phyloP scores from a whole-genome alignment of 148 eudicot species.

The Salicornia ramosissima region DNA sequence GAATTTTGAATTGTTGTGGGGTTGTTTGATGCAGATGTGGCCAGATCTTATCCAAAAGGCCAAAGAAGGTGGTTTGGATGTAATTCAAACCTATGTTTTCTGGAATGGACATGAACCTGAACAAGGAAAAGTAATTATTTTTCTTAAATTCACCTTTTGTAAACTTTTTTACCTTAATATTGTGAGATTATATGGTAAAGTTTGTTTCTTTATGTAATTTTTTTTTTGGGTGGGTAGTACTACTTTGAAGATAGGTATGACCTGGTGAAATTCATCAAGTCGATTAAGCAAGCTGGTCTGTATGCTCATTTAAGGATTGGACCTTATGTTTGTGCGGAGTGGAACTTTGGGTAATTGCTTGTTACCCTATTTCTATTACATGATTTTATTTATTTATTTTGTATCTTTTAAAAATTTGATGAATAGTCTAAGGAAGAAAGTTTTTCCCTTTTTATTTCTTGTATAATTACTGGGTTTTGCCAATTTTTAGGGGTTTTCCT shows the following conservation, averaged over 20 bases:
- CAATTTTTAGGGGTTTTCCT: constrained; percentile 73
- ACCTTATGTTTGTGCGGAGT: constrained; percentile 94
- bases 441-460: neutral
- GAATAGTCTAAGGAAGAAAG: neutral
- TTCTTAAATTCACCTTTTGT: neutral
- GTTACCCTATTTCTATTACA: neutral
- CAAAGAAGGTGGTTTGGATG: constrained; percentile 88
- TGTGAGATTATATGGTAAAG: constrained; percentile 4
- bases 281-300: constrained; percentile 71
- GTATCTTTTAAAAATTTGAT: neutral
- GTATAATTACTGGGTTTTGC: constrained; percentile 1
- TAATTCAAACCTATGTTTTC: constrained; percentile 87
- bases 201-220: constrained; percentile 8
- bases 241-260: constrained; percentile 88
- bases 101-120: constrained; percentile 98
- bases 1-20: constrained; percentile 4
- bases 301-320: constrained; percentile 88
- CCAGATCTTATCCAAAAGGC: constrained; percentile 92
- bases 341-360: constrained; percentile 84
- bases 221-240: constrained; percentile 43
- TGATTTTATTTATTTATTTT: neutral
- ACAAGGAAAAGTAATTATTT: constrained; percentile 57
- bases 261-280: constrained; percentile 77
- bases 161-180: neutral
- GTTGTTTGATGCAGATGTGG: constrained; percentile 65